phyloP scores from a whole-genome alignment of 1,139 yeast genomes.

The Pneumocystis canis region DNA sequence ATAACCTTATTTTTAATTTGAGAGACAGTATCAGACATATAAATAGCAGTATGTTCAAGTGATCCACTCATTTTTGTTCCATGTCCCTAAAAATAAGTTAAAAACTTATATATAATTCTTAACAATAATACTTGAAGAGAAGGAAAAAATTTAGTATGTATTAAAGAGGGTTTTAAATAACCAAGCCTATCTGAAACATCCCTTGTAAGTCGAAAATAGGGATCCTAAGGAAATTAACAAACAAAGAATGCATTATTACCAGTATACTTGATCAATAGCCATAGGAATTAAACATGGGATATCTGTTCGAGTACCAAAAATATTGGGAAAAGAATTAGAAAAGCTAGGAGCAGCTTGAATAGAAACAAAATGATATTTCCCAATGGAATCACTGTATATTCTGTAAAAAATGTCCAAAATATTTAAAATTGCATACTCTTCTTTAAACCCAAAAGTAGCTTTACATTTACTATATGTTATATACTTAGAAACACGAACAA shows the following conservation, averaged over 20 bases:
- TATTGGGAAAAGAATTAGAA: constrained; percentile 90
- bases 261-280: constrained; percentile 55
- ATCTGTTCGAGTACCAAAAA: constrained; percentile 73
- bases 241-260: not conserved
- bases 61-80: constrained; percentile 95
- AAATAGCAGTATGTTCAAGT: constrained; percentile 68
- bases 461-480: constrained; percentile 92
- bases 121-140: constrained; percentile 37
- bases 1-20: constrained; percentile 64
- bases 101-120: not conserved
- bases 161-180: constrained; percentile 77
- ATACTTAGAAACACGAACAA: constrained; percentile 85
- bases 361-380: constrained; percentile 87
- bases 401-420: not conserved
- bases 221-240: constrained; percentile 45
- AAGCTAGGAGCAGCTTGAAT: constrained; percentile 92
- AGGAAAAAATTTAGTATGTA: constrained; percentile 95
- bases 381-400: constrained; percentile 61
- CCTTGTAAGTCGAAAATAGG: constrained; percentile 92
- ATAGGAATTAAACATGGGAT: constrained; percentile 91
- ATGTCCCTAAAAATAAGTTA: constrained; percentile 53
- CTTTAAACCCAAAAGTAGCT: constrained; percentile 95
- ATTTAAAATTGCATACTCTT: constrained; percentile 21
- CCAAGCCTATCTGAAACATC: constrained; percentile 92
- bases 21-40: constrained; percentile 87